Conservation (phyloP, 1,284 basidiomycete genomes). For the Peniophora sp. region DNA sequence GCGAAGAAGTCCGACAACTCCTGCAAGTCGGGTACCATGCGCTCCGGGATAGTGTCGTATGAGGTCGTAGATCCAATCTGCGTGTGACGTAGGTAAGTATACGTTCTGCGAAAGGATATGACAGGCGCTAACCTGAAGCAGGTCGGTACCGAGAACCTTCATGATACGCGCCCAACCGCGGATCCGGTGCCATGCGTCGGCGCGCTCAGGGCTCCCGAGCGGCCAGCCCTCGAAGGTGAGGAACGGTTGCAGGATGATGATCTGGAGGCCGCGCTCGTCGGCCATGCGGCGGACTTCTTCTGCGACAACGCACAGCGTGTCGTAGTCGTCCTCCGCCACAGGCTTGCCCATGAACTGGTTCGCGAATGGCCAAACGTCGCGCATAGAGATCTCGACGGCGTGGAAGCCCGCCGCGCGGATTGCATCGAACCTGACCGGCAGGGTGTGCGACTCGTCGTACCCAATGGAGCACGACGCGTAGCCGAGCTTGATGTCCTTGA, state of each 20-base stretch:
- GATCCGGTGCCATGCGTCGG: background rate
- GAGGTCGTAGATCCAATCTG: too few species aligned
- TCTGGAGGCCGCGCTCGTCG: background rate
- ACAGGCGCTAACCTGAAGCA: background rate
- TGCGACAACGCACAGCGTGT: background rate
- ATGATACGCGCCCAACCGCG: background rate
- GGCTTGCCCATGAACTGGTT: background rate
- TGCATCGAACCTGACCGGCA: background rate
- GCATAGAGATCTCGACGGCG: background rate
- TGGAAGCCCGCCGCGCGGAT: background rate
- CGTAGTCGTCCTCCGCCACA: background rate
- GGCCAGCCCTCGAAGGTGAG: background rate
- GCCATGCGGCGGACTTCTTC: background rate
- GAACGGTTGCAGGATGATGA: background rate
- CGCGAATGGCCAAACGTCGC: background rate
- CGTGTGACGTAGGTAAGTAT: background rate
- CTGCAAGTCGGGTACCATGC: too few species aligned
- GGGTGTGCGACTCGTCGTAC: background rate
- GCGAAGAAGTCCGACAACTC: too few species aligned
- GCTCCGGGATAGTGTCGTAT: too few species aligned
- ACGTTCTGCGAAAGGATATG: background rate
- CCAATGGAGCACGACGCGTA: background rate
- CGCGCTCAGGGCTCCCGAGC: background rate
- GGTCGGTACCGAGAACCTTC: background rate
- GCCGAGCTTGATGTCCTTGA: background rate